These are phyloP conservation scores for Aspergillus panamensis DNA, from an alignment of 495 filamentous ascomycete genomes.

Conservation along the genomic window DNA sequence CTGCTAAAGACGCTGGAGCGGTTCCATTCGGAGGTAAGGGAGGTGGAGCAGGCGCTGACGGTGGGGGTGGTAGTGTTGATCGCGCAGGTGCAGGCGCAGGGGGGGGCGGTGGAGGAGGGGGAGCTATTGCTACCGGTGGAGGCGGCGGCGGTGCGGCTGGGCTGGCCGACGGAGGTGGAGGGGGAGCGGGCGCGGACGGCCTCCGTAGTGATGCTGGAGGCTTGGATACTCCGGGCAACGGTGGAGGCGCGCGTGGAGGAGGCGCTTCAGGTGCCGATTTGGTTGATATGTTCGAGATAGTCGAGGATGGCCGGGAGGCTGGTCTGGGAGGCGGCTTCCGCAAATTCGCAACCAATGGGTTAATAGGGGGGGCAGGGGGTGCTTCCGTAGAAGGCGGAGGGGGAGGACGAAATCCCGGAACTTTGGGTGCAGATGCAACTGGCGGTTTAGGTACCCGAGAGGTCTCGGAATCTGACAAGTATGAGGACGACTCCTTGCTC, in stretches of 20 bases:
- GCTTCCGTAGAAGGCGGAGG: conserved; percentile 54
- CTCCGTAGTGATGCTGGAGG: conserved; percentile 43
- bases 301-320: conserved; percentile 50
- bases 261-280: conserved; percentile 47
- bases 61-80: conserved; percentile 39
- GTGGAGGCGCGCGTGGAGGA: conserved; percentile 64
- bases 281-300: conserved; percentile 45
- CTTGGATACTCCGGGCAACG: conserved; percentile 54
- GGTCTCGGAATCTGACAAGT: conserved; percentile 76
- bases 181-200: conserved; percentile 41
- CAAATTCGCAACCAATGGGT: conserved; percentile 58
- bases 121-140: conserved; percentile 41
- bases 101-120: conserved; percentile 46
- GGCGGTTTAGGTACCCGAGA: conserved; percentile 57
- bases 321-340: conserved; percentile 55
- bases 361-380: conserved; percentile 47
- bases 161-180: conserved; percentile 39
- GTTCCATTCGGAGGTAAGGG: conserved; percentile 40
- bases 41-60: conserved; percentile 38
- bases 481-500: conserved; percentile 62
- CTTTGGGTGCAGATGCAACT: conserved; percentile 57
- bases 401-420: conserved; percentile 52
- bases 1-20: conserved; percentile 36
- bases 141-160: conserved; percentile 49
- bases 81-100: conserved; percentile 28